Base-by-base conservation (phyloP, 2,329 filamentous ascomycete genomes). In the Zymoseptoria passerinii region DNA sequence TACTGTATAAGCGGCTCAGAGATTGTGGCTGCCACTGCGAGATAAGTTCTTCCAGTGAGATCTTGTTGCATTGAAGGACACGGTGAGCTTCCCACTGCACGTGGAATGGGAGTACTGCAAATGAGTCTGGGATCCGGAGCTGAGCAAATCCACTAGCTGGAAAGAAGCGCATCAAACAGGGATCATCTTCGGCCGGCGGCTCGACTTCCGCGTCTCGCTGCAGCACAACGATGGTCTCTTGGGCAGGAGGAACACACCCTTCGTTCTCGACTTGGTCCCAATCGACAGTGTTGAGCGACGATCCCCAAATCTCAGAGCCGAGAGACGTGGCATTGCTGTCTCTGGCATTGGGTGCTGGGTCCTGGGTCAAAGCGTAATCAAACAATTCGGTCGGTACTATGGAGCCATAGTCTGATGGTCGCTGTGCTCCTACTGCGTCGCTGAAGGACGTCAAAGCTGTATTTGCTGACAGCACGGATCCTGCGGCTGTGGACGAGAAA, bases 31-130 rank as follows among this genome's bases (percentile, higher is more conserved):
- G 3, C 63, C 64, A 67, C 52, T 28, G 35, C 2, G 44, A 19
- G 1, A 53, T 53, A 6, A 66, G 58, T 3, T 59, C 55, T 23
- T 48, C n/a, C 4, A 61, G 9, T 6, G 50, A 51, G 2, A 68
- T 54, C 1, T 55, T 29, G 16, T 54, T 28, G 1, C 58, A 53
- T n/a, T 67, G 65, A 3, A 68, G 55, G 4, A 68, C 40, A 23
- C 65, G 58, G 27, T 65, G 61, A 18, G 58, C 60, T 50, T 68
- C 67, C 62, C 64, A 64, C 9, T 59, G 58, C 2, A 65, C 18
- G 8, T 59, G n/a, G 23, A 67, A 64, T 3, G 63, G 58, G 13
- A 67, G 52, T 4, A 40, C 50, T 5, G 35, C 23, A 18, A 66
- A 61, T n/a, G 40, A 58, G 3, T 18, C 23, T 9, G 63, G 63